Conservation (phyloP, 2,329 filamentous ascomycete species). For the Monosporascus ibericus region DNA sequence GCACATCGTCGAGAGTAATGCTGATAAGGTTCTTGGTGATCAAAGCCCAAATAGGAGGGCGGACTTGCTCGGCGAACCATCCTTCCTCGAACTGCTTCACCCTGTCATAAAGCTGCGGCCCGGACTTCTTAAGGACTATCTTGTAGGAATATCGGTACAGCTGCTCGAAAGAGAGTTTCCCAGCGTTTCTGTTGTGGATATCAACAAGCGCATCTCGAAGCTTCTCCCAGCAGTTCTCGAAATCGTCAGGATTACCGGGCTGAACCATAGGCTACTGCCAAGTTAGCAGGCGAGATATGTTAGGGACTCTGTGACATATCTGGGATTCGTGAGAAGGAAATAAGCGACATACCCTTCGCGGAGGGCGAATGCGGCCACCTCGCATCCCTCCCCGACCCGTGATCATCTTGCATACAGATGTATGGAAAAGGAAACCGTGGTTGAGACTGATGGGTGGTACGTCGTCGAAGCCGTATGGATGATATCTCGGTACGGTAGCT, state of each 20-base stretch:
- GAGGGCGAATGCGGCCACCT: conserved; percentile 25
- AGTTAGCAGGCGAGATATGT: conserved; percentile 5
- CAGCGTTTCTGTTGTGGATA: conserved; percentile 90
- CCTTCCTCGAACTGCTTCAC: conserved; percentile 76
- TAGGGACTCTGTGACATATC: neutral
- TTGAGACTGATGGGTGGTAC: neutral
- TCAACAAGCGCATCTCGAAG: conserved; percentile 73
- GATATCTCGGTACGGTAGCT: too few species aligned
- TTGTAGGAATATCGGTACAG: conserved; percentile 93
- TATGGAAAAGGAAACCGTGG: neutral
- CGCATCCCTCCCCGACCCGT: conserved; percentile 26
- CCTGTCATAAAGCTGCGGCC: conserved; percentile 70
- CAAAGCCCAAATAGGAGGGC: conserved; percentile 62
- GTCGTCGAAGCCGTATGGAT: too few species aligned
- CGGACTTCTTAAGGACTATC: conserved; percentile 84
- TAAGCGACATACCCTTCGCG: conserved; percentile 22
- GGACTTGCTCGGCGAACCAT: conserved; percentile 73
- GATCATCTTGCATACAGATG: conserved; percentile 21
- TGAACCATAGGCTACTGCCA: conserved; percentile 14
- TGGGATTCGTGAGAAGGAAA: neutral
- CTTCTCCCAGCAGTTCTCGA: conserved; percentile 77
- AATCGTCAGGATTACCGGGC: conserved; percentile 60
- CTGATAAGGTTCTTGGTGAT: conserved; percentile 62
- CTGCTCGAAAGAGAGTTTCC: conserved; percentile 86
- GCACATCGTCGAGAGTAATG: conserved; percentile 50